Conservation (phyloP, 352 stramenopile species). For the Globisporangium polare region DNA sequence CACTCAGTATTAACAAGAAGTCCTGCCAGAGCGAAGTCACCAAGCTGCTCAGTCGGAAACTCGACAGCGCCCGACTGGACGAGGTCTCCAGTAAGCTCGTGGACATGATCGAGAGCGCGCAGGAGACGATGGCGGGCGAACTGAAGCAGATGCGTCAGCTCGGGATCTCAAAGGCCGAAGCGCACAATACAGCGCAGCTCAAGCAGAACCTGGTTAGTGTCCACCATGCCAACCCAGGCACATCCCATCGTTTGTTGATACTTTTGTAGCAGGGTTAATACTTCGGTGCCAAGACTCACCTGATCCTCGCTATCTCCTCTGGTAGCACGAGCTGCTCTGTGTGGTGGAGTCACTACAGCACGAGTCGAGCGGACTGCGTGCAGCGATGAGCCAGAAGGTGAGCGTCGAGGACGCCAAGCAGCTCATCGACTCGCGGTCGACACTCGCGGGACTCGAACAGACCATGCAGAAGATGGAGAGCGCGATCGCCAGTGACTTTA, state of each 20-base stretch:
- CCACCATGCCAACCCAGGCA: neutral
- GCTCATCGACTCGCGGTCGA: slow-evolving; percentile 27
- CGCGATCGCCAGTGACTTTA: slow-evolving; percentile 25
- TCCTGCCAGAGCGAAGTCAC: slow-evolving; percentile 24
- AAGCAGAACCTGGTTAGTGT: slow-evolving; percentile 43
- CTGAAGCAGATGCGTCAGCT: slow-evolving; percentile 19
- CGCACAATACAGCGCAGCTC: slow-evolving; percentile 28
- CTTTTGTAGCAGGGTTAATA: neutral
- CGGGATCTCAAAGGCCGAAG: slow-evolving; percentile 19
- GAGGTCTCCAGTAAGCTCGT: slow-evolving; percentile 23
- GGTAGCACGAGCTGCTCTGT: slow-evolving; percentile 36
- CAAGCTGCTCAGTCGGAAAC: slow-evolving; percentile 36
- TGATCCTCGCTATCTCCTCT: neutral
- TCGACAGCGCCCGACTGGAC: slow-evolving; percentile 28
- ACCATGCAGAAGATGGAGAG: slow-evolving; percentile 25
- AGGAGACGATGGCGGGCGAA: slow-evolving; percentile 24
- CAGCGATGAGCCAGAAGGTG: slow-evolving; percentile 30
- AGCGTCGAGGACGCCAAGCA: slow-evolving; percentile 27
- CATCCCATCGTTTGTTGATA: neutral
- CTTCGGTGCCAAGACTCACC: neutral
- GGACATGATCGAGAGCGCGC: slow-evolving; percentile 23
- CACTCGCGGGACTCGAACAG: slow-evolving; percentile 20
- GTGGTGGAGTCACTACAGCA: slow-evolving; percentile 44
- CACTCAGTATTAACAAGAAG: slow-evolving; percentile 18
- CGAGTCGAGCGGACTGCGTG: slow-evolving; percentile 25